Evolutionary conservation across 2,329 filamentous ascomycete species (phyloP), one percentile per base, ranked within the genome.

Genomic region (Pseudogymnoascus sp.): DNA sequence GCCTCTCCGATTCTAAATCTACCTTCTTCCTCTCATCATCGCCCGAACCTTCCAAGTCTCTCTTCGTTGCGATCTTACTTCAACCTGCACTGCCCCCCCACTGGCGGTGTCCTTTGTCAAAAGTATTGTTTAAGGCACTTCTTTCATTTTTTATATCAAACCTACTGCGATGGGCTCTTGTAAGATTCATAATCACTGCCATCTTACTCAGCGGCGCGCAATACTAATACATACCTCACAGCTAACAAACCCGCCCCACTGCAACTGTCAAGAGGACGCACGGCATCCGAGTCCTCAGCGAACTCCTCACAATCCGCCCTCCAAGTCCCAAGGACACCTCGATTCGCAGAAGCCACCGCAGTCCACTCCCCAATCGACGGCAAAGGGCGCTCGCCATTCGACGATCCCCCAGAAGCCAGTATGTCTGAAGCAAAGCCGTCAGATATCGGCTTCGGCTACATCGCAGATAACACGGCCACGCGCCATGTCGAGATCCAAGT

Each of bases 361-460:
- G 86, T 92, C 60, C 80, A 92, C 77, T 92, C 89, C 55, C 89
- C 89, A 42, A 79, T 91, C 70, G 87, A 92, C 64, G 72, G 76
- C 65, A 70, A 71, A 69, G 70, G 69, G 60, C 73, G 73, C 63
- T 79, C 80, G 33, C 84, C 85, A 7, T 88, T 89, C 69, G 79
- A 80, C 68, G 82, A 86, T 65, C 80, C 81, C 58, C 81, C 83
- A 42, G 78, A 77, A 65, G 80, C 80, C 45, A 79, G 59, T 59
- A 76, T 79, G 67, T 79, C 82, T 60, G 83, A 88, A 73, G 78
- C 86, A 61, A 87, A 91, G 72, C 89, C 92, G 33, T 89, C 87
- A 63, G 92, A 96, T 77, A 84, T 96, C 67, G 92, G 92, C 67
- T 97, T 97, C 75, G 92, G 92, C 73, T 97, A 96, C 77, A 89